These are phyloP conservation scores for Sphaerulina populicola DNA, from an alignment of 2,329 filamentous ascomycete genomes.

Conservation along the genomic window DNA sequence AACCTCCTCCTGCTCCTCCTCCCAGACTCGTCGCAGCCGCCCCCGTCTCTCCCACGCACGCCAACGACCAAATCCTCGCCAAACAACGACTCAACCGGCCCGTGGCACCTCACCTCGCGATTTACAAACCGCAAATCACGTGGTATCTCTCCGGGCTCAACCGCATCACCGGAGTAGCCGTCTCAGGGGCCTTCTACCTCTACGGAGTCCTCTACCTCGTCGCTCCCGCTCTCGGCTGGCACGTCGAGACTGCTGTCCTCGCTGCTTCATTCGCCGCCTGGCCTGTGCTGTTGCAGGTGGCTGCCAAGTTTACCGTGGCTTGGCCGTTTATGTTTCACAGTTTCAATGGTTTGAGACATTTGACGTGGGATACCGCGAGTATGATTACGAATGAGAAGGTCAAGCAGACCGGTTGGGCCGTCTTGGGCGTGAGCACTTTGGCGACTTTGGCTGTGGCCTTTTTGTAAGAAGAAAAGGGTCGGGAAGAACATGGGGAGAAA, in stretches of 20 bases:
- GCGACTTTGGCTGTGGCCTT: slow-evolving; percentile 44
- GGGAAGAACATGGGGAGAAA: background rate
- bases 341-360: slow-evolving; percentile 63
- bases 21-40: slow-evolving; percentile 38
- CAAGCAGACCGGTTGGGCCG: slow-evolving; percentile 56
- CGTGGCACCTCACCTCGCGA: slow-evolving; percentile 72
- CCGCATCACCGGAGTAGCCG: slow-evolving; percentile 69
- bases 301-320: slow-evolving; percentile 51
- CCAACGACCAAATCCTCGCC: slow-evolving; percentile 58
- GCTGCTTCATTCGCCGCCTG: slow-evolving; percentile 57
- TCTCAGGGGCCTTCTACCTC: slow-evolving; percentile 68
- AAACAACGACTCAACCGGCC: slow-evolving; percentile 74
- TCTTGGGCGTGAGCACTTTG: slow-evolving; percentile 49
- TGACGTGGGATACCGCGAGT: slow-evolving; percentile 60
- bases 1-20: no score
- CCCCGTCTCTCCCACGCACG: slow-evolving; percentile 47
- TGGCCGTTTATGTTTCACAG: slow-evolving; percentile 61
- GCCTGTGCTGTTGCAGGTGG: slow-evolving; percentile 51
- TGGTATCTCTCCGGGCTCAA: slow-evolving; percentile 70
- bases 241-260: slow-evolving; percentile 56
- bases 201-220: slow-evolving; percentile 75
- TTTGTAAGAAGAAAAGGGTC: slow-evolving; percentile 14
- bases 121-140: slow-evolving; percentile 82
- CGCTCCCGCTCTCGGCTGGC: slow-evolving; percentile 65
- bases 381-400: slow-evolving; percentile 57